phyloP scores from a whole-genome alignment of 371 early-diverging fungal genomes.

The Haplosporangium sp. region DNA sequence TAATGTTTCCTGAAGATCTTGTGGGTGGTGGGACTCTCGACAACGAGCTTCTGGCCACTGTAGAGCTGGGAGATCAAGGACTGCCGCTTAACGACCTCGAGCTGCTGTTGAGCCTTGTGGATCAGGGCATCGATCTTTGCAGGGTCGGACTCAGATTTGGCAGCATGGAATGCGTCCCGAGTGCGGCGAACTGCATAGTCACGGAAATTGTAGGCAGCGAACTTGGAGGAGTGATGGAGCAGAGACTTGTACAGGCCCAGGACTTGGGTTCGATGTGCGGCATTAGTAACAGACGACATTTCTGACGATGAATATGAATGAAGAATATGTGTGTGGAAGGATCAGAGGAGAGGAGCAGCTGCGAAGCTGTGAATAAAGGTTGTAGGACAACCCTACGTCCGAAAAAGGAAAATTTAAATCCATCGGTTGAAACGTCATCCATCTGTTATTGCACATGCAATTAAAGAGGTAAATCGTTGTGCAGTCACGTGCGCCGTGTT shows the following conservation, averaged over 20 bases:
- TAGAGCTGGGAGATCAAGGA: slow-evolving; percentile 72
- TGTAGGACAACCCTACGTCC: not conserved
- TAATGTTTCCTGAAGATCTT: slow-evolving; percentile 40
- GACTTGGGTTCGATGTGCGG: slow-evolving; percentile 57
- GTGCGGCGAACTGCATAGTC: slow-evolving; percentile 76
- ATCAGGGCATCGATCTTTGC: slow-evolving; percentile 63
- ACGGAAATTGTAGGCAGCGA: slow-evolving; percentile 79
- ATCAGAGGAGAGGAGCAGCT: not conserved
- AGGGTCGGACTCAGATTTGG: slow-evolving; percentile 68
- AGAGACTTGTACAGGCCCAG: slow-evolving; percentile 74
- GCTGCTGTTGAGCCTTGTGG: slow-evolving; percentile 65
- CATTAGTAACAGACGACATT: slow-evolving; percentile 16
- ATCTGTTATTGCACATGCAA: not conserved
- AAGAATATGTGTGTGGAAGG: not conserved
- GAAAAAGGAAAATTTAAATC: not conserved
- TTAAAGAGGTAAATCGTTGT: not conserved
- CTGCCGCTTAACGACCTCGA: slow-evolving; percentile 75
- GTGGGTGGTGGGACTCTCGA: slow-evolving; percentile 58
- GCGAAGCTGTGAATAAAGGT: not conserved
- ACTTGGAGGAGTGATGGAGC: slow-evolving; percentile 70
- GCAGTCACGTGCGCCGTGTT: not conserved
- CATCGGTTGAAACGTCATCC: no score
- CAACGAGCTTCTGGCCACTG: slow-evolving; percentile 67
- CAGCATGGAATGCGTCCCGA: slow-evolving; percentile 72
- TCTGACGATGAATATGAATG: not conserved